phyloP scores from a whole-genome alignment of 1,139 yeast genomes.

The Debaryomyces coudertii region DNA sequence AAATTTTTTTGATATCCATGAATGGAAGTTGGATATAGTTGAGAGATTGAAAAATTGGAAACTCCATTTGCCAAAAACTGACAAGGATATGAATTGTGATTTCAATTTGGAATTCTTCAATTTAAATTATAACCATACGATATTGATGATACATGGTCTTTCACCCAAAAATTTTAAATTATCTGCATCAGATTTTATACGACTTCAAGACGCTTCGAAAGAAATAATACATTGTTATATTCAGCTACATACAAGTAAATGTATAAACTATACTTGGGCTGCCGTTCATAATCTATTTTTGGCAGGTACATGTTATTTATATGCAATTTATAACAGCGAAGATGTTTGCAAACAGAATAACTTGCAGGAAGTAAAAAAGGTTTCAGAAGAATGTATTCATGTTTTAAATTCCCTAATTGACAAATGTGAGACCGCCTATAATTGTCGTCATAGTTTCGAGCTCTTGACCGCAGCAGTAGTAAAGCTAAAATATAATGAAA shows the following conservation, averaged over 20 bases:
- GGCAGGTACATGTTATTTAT: conserved; percentile 86
- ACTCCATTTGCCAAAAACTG: conserved; percentile 55
- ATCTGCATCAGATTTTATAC: conserved; percentile 53
- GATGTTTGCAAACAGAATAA: conserved; percentile 52
- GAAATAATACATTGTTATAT: conserved; percentile 67
- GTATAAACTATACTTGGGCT: conserved; percentile 89
- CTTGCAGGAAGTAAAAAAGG: conserved; percentile 55
- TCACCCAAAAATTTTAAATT: conserved; percentile 69
- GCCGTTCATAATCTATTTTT: conserved; percentile 86
- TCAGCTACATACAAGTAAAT: conserved; percentile 55
- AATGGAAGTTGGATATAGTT: conserved; percentile 61
- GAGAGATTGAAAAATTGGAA: conserved; percentile 64
- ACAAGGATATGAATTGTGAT: conserved; percentile 68
- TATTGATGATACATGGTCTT: conserved; percentile 72
- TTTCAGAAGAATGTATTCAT: conserved; percentile 59
- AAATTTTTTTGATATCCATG: conserved; percentile 51
- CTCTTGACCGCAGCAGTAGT: conserved; percentile 72
- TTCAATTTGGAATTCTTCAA: conserved; percentile 71
- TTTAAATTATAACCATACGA: conserved; percentile 76
- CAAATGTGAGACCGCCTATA: conserved; percentile 76
- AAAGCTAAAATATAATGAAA: conserved; percentile 58
- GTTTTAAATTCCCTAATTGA: conserved; percentile 66
- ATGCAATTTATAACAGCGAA: conserved; percentile 70
- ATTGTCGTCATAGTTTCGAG: conserved; percentile 73
- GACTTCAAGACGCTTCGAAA: conserved; percentile 66